Evolutionary conservation across 306 rosid genomes (phyloP).

Genomic region (Myrica gale): DNA sequence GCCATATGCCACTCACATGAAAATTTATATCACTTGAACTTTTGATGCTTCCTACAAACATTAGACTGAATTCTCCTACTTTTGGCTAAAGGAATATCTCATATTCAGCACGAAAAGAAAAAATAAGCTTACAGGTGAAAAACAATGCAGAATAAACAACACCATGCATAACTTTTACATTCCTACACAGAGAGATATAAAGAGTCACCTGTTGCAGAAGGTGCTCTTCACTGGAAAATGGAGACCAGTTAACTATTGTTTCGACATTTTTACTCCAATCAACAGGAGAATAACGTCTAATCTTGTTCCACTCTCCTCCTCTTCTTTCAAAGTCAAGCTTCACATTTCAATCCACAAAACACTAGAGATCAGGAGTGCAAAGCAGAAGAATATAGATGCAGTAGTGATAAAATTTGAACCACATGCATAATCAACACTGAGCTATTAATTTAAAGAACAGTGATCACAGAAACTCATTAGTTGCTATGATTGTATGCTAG

Average conservation of each 20-base stretch:
- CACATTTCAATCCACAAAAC: constrained; percentile 26
- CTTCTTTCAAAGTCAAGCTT: constrained; percentile 81
- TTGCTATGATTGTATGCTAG: not conserved
- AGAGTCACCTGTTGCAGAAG: constrained; percentile 63
- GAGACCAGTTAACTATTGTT: constrained; percentile 84
- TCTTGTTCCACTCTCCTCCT: constrained; percentile 58
- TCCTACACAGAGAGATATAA: not conserved
- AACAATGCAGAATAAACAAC: not conserved
- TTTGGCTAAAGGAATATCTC: not conserved
- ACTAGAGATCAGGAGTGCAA: constrained; percentile 35
- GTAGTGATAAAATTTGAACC: not conserved
- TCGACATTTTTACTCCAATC: constrained; percentile 79
- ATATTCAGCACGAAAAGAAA: not conserved
- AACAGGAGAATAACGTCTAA: constrained; percentile 53
- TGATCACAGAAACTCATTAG: not conserved
- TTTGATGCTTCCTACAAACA: constrained; percentile 1
- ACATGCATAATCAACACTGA: not conserved
- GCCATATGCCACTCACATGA: not conserved
- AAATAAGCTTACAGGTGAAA: not conserved
- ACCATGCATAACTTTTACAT: not conserved
- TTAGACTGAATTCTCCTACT: not conserved
- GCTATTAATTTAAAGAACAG: not conserved
- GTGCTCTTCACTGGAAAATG: constrained; percentile 71
- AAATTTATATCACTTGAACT: not conserved
- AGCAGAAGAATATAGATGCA: not conserved